Base-by-base conservation (phyloP, 805 yeast species). In the Starmerella asiatica region DNA sequence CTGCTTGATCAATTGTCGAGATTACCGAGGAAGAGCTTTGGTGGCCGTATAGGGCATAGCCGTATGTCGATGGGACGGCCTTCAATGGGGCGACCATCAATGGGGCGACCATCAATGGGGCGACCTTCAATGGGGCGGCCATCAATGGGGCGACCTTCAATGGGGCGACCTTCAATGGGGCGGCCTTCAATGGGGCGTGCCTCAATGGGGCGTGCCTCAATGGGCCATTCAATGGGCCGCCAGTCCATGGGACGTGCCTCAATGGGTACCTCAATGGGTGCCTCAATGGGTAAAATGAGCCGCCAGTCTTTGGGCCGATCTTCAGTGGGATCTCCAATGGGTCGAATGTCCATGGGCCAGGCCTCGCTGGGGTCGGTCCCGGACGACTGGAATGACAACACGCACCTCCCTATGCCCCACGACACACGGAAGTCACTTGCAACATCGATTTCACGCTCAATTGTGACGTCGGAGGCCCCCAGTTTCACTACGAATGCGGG, bases 21-120 rank as follows among this genome's bases (percentile, higher is more conserved):
- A 16, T 36, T 52, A 16, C 56, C 56, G n/a, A 42, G 56, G 5
- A 33, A 39, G 19, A 43, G 45, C 27, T 39, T 47, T 23, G 53
- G 52, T 9, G 49, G 52, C 15, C 32, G 51, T 5, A 28, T 48
- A 21, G 38, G 46, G 26, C n/a, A n/a, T n/a, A 38, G 42, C 24
- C 40, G 34, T 12, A 46, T 46, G 8, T 32, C 42, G 5, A 42
- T 30, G 12, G 23, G 26, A 11, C 26, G 26, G 11, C 26, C 26
- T 23, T 20, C 35, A 27, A 26, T 36, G 28, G 24, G 36, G 18
- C 27, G 45, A 7, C 43, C 41, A 2, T 37, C 47, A 2, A 12
- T 38, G 32, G 39, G 38, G 15, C 30, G 46, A 7, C 43, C 41
- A 2, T 37, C 47, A 3, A 12, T 38, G 32, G 41, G 38, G 14